These are phyloP conservation scores for Aureobasidium leucospermi DNA, from an alignment of 2,329 filamentous ascomycete genomes.

Conservation along the genomic window DNA sequence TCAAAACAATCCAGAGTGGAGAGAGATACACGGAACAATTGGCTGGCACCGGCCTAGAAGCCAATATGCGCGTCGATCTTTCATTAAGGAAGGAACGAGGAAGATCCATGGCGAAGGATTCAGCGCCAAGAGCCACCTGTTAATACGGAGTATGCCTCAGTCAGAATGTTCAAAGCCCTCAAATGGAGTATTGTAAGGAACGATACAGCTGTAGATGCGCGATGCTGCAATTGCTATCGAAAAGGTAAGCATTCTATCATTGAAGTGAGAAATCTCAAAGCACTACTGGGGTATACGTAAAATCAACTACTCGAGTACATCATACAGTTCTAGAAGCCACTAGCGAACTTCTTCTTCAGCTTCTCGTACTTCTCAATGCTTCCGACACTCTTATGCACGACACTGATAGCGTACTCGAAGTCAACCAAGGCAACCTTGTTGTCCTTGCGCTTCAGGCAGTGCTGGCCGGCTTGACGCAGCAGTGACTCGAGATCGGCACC, in stretches of 20 bases:
- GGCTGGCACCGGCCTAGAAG: no score
- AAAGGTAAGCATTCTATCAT: not conserved
- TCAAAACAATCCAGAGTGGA: no score
- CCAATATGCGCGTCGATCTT: not conserved
- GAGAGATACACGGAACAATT: no score
- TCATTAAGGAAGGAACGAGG: not conserved
- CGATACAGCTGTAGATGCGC: no score
- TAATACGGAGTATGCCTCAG: not conserved
- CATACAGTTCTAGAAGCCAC: not conserved
- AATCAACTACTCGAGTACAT: not conserved
- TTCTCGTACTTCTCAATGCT: constrained; percentile 51
- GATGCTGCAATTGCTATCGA: not conserved
- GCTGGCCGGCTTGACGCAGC: constrained; percentile 51
- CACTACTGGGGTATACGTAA: not conserved
- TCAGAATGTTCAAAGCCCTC: no score
- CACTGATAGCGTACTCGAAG: constrained; percentile 35
- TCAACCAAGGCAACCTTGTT: constrained; percentile 42
- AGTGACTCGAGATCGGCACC: constrained; percentile 57
- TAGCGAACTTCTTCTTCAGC: constrained; percentile 30
- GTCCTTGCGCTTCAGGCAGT: constrained; percentile 42
- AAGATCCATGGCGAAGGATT: not conserved
- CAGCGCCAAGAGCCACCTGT: not conserved
- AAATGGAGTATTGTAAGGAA: no score
- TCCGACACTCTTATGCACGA: constrained; percentile 46
- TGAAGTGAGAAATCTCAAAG: not conserved